Base-by-base conservation (phyloP, 805 yeast species). In the Sporopachydermia lactativora region DNA sequence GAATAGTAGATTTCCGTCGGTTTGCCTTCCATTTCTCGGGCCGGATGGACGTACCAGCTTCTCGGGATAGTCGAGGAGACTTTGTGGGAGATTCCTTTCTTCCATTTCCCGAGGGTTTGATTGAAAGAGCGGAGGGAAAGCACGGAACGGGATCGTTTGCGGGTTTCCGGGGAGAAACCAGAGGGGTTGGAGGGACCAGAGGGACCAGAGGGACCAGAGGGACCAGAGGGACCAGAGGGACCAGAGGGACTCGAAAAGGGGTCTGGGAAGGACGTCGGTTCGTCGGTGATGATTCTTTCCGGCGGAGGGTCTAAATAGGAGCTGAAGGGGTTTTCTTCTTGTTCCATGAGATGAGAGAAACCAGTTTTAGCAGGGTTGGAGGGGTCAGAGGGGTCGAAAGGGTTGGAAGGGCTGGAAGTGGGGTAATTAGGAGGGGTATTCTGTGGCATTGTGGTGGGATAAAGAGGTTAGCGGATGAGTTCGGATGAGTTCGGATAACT, bases 1-100 rank as follows among this genome's bases (percentile, higher is more conserved):
- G 77, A 68, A 48, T 72, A 73, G 44, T 70, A 71, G 19, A 75
- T 74, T 41, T 68, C 70, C 52, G 63, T 60, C 5, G 60, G 53
- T 6, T 41, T 39, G 4, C 47, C 51, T 3, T 51, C 52, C 11
- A 41, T 19, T 3, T 19, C 24, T 15, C 42, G 46, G 1, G 54
- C 34, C 8, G 41, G 38, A 3, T 34, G 38, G 1, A 55, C 45
- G 4, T 56, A 48, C 59, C 59, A 55, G 31, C 31, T 24, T 39
- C 45, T 44, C 2, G 56, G 47, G 4, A 57, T 34, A 5, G 55
- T 46, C 18, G 45, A 40, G 5, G 42, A 34, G 13, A 45, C n/a
- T 13, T 38, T 24, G n/a, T 24, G 31, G 8, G 31, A 24, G 31
- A 24, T 8, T 8, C n/a, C 24, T 15, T 44, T 45, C 2, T 52